A percentile compares a stretch with the other conserved stretches of the same genome.
These are phyloP conservation scores for Sporothrix inflata DNA, from an alignment of 2,329 filamentous ascomycete species.

Conservation along the genomic window DNA sequence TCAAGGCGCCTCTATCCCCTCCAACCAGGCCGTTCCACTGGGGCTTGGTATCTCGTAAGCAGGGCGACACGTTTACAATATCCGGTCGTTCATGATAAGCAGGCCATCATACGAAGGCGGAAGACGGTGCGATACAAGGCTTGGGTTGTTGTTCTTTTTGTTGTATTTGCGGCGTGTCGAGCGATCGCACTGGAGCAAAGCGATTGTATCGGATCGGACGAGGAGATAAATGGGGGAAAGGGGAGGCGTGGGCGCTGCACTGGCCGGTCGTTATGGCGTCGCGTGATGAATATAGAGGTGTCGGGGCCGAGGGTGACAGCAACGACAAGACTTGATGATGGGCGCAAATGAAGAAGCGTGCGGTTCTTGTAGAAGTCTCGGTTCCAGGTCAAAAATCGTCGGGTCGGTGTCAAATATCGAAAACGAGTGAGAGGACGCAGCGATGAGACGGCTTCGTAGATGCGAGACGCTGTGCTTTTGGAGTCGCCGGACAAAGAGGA, in stretches of 20 bases:
- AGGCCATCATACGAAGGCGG: slow-evolving; percentile 20
- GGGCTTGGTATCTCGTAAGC: slow-evolving; percentile 11
- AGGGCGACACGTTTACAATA: not conserved
- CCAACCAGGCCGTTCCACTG: slow-evolving; percentile 20
- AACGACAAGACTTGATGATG: not conserved
- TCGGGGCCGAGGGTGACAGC: not conserved
- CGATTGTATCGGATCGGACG: not conserved
- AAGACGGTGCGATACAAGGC: not conserved
- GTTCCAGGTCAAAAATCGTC: not conserved
- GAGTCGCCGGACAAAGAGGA: not conserved
- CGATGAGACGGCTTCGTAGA: not conserved
- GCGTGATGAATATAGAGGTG: not conserved
- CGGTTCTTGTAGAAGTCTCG: not conserved
- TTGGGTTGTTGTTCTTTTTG: not conserved
- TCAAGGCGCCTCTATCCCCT: slow-evolving; percentile 10
- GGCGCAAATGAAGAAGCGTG: not conserved
- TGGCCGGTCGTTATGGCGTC: not conserved
- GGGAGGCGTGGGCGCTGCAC: not conserved
- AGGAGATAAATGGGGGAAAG: not conserved
- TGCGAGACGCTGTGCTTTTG: not conserved
- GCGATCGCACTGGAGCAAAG: not conserved
- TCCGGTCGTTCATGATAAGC: slow-evolving; percentile 26
- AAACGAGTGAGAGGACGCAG: not conserved
- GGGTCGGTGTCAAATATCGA: not conserved
- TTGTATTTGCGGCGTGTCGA: not conserved